A percentile compares a stretch with the other conserved stretches of the same genome.
phyloP scores from a whole-genome alignment of 345 rosid species.

The Salix caprea region DNA sequence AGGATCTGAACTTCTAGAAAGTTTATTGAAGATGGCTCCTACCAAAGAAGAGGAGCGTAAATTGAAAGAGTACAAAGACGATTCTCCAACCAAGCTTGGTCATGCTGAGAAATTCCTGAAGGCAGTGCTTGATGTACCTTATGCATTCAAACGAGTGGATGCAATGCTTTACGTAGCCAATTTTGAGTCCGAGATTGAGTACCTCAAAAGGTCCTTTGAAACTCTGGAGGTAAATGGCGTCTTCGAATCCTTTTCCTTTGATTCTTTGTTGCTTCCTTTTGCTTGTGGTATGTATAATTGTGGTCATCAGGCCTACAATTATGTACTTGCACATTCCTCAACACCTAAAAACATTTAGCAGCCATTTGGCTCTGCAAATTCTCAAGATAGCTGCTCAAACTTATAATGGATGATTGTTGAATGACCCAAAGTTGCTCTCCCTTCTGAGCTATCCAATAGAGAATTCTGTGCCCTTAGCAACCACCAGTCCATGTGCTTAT shows the following conservation, averaged over 20 bases:
- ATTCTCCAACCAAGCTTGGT: slow-evolving; percentile 73
- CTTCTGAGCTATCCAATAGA: not conserved
- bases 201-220: slow-evolving; percentile 71
- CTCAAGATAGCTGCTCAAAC: not conserved
- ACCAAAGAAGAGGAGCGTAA: slow-evolving; percentile 91
- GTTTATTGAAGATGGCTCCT: slow-evolving; percentile 88
- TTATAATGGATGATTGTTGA: not conserved
- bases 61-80: slow-evolving; percentile 68
- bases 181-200: slow-evolving; percentile 86
- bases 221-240: slow-evolving; percentile 71
- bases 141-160: slow-evolving; percentile 78
- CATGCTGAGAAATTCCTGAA: slow-evolving; percentile 89
- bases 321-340: not conserved
- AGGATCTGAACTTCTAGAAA: slow-evolving; percentile 94
- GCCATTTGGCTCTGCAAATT: not conserved
- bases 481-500: not conserved
- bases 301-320: too few relatives aligned
- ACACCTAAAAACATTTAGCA: not conserved
- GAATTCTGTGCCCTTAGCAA: not conserved
- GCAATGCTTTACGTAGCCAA: slow-evolving; percentile 86
- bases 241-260: not conserved
- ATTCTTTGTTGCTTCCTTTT: not conserved
- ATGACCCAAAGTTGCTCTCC: not conserved
- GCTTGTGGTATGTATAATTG: not conserved
- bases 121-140: slow-evolving; percentile 87